Percentiles rank a stretch among this genome's conserved stretches.
phyloP scores from a whole-genome alignment of 345 rosid species.

The Hibiscus trionum region DNA sequence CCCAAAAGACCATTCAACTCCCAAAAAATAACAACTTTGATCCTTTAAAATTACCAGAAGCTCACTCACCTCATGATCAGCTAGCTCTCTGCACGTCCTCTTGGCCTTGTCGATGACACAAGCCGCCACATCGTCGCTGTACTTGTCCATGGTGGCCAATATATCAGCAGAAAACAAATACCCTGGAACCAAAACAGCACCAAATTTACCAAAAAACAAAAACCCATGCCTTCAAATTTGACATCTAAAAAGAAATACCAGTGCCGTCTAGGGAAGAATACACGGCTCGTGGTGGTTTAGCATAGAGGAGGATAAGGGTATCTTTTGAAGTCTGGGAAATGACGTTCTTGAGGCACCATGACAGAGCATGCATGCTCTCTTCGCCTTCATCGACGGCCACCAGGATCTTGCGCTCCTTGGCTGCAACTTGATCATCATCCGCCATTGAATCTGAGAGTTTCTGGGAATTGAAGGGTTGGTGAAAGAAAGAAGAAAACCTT shows the following conservation, averaged over 20 bases:
- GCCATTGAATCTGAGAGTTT: background rate
- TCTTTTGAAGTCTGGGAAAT: slow-evolving; percentile 26
- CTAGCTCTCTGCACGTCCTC: slow-evolving; percentile 32
- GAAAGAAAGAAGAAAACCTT: background rate
- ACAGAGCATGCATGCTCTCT: slow-evolving; percentile 58
- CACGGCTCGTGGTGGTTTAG: slow-evolving; percentile 27
- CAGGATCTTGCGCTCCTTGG: slow-evolving; percentile 30
- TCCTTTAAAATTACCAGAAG: background rate
- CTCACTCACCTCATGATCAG: slow-evolving; percentile 16
- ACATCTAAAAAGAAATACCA: slow-evolving; percentile 17
- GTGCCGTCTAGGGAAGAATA: slow-evolving; percentile 44
- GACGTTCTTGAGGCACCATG: slow-evolving; percentile 48
- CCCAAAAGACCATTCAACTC: background rate
- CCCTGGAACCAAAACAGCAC: slow-evolving; percentile 25
- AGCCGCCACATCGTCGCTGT: slow-evolving; percentile 34
- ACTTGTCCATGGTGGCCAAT: slow-evolving; percentile 38
- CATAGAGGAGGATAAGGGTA: slow-evolving; percentile 46
- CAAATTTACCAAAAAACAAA: background rate
- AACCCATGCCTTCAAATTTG: background rate
- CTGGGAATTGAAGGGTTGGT: background rate
- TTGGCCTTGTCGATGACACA: slow-evolving; percentile 40
- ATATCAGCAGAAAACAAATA: slow-evolving; percentile 53
- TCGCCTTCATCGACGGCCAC: slow-evolving; percentile 59
- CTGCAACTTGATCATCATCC: slow-evolving; percentile 17
- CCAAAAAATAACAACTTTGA: background rate